Evolutionary conservation across 495 filamentous ascomycete species (phyloP), one percentile per base, ranked within the genome.

Genomic region (Trichocladium uniseriatum): DNA sequence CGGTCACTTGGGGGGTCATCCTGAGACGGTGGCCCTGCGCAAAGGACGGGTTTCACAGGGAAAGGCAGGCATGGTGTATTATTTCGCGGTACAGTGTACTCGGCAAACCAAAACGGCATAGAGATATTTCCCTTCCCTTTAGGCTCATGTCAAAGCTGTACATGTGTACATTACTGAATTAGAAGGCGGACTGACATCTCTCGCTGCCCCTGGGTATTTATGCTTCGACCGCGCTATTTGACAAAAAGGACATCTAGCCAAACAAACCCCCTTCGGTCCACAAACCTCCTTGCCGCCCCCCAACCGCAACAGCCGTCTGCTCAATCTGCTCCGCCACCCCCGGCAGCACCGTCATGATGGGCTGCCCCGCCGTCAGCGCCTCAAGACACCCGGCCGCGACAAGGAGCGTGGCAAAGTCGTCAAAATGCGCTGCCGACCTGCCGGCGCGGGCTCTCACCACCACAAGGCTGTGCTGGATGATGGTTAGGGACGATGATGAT

Each of bases 111-210:
- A 27, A 27, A 53, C 59, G 58, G 55, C 64, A 69, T 70, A 51
- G 39, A 70, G 68, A 69, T 48, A 53, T 52, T 62, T 72, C 63
- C n/a, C 61, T 62, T 53, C 34, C 14, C 20, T 53, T 50, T 57
- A 36, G 57, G 40, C 51, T 62, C 50, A 36, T 62, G 49, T 63
- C 55, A 57, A 52, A 55, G 56, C 56, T 70, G 63, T 70, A 69
- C 58, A 70, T 66, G 57, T 68, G 66, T 68, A 68, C 60, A 64
- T 63, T 70, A 69, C 42, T 52, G 43, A 61, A 58, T 54, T 56
- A 54, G 57, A 60, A 8, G 50, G 48, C 45, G 43, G 45, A 42
- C 48, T 55, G 44, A 48, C 47, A n/a, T n/a, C n/a, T n/a, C n/a
- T n/a, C n/a, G n/a, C n/a, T n/a, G n/a, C n/a, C n/a, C n/a, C n/a